Percentiles rank a stretch among this genome's conserved stretches.
phyloP scores from a whole-genome alignment of 2,329 filamentous ascomycete genomes.

The Hansfordia pulvinata region DNA sequence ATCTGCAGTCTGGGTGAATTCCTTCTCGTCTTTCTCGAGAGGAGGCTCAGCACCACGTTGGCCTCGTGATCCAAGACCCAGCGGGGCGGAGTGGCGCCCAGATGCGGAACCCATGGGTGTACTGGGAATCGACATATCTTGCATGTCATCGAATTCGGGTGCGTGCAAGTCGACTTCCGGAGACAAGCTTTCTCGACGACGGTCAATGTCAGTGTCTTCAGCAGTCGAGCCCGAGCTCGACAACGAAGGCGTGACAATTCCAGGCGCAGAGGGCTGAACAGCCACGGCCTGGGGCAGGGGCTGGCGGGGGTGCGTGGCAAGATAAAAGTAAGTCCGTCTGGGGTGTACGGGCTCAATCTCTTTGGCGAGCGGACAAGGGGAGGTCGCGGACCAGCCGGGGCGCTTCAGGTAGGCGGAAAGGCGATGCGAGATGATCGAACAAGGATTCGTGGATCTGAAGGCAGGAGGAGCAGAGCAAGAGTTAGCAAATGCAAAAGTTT shows the following conservation, averaged over 20 bases:
- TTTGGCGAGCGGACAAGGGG: constrained; percentile 82
- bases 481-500: too few relatives aligned
- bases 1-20: constrained; percentile 91
- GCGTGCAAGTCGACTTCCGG: constrained; percentile 87
- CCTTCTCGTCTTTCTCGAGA: constrained; percentile 85
- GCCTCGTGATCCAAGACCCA: too few relatives aligned
- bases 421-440: constrained; percentile 87
- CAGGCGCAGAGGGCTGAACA: not conserved
- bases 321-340: constrained; percentile 89
- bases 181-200: constrained; percentile 64
- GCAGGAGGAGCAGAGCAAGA: constrained; percentile 9
- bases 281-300: constrained; percentile 49
- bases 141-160: constrained; percentile 67
- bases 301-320: constrained; percentile 77
- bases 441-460: constrained; percentile 81
- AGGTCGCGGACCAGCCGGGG: constrained; percentile 60
- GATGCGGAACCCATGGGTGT: constrained; percentile 46
- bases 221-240: constrained; percentile 56
- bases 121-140: constrained; percentile 42
- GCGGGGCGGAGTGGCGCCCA: constrained; percentile 22
- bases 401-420: constrained; percentile 84
- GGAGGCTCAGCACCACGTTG: constrained; percentile 73
- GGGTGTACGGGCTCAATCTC: constrained; percentile 87
- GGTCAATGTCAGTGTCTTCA: constrained; percentile 58
- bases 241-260: not conserved